phyloP scores from a whole-genome alignment of 2,329 filamentous ascomycete genomes.

The Thelonectria rubi region DNA sequence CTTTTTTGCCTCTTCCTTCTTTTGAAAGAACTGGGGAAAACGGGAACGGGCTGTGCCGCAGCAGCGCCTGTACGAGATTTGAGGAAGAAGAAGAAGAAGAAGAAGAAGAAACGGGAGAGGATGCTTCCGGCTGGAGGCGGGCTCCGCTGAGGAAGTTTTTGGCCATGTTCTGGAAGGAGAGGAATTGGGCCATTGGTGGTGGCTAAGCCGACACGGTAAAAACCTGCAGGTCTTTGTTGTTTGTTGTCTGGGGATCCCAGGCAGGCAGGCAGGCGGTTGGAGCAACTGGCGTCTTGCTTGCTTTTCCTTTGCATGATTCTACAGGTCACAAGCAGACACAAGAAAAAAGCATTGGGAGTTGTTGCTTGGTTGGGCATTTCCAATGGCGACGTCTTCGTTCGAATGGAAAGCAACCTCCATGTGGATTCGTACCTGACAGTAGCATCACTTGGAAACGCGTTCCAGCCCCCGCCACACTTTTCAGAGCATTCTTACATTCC shows the following conservation, averaged over 20 bases:
- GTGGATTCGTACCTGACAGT: conserved; percentile 22
- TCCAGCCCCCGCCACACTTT: too few species aligned
- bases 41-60: too few species aligned
- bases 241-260: too few species aligned
- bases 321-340: too few species aligned
- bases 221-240: background rate
- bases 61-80: too few species aligned
- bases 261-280: too few species aligned
- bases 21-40: too few species aligned
- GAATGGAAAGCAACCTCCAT: background rate
- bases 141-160: conserved; percentile 11
- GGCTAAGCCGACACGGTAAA: conserved; percentile 10
- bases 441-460: too few species aligned
- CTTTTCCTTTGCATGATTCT: background rate
- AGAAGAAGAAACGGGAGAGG: background rate
- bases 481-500: too few species aligned
- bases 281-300: background rate
- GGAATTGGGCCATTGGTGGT: background rate
- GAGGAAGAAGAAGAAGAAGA: too few species aligned
- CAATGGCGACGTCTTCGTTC: conserved; percentile 33
- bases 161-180: conserved; percentile 24
- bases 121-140: conserved; percentile 6
- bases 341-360: background rate
- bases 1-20: too few species aligned
- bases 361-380: conserved; percentile 19